These are phyloP conservation scores for Endothia cerciana DNA, from an alignment of 2,329 filamentous ascomycete genomes.

Conservation along the genomic window DNA sequence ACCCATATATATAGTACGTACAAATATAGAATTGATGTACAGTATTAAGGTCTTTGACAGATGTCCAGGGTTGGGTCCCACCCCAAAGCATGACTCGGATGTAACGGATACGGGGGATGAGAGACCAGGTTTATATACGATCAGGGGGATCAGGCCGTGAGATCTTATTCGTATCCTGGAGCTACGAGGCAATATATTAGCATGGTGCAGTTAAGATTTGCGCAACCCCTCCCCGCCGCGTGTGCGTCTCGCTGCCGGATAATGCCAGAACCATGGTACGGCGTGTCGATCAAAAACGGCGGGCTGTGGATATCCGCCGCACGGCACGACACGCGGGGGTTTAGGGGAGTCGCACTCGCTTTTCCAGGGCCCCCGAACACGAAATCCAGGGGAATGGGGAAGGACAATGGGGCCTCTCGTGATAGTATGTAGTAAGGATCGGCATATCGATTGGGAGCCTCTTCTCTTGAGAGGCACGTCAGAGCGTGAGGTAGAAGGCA, in stretches of 20 bases:
- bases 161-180: not conserved
- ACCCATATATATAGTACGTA: not conserved
- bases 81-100: constrained; percentile 2
- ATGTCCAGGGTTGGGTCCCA: not conserved
- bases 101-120: not conserved
- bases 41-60: no score
- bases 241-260: not conserved
- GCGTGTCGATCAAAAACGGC: not conserved
- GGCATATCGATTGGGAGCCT: no score
- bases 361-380: not conserved
- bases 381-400: no score
- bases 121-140: not conserved
- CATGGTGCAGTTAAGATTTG: not conserved
- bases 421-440: no score
- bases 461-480: no score
- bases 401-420: no score
- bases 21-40: constrained; percentile 1
- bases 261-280: no score
- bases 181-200: not conserved
- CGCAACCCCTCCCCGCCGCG: not conserved
- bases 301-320: not conserved
- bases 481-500: no score
- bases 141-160: not conserved
- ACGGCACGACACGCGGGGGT: not conserved
- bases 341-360: not conserved